A percentile compares a stretch with the other conserved stretches of the same genome.
Conservation (phyloP, 1,139 yeast genomes). For the Sugiyamaella castrensis region DNA sequence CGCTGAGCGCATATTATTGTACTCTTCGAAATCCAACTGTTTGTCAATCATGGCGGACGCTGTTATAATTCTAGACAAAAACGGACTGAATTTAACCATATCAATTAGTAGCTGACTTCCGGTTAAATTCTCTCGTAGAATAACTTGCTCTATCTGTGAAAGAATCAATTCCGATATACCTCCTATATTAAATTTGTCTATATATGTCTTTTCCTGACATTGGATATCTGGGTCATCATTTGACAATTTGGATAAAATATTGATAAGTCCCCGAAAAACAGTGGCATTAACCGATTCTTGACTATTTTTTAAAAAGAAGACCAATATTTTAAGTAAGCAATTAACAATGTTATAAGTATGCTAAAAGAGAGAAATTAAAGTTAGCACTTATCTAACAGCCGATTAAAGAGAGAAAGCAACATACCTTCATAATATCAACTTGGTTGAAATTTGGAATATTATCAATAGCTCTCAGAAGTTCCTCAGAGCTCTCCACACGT, state of each 20-base stretch:
- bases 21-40: constrained; percentile 28
- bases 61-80: constrained; percentile 30
- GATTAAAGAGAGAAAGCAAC: neutral
- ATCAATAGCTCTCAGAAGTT: neutral
- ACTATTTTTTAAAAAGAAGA: neutral
- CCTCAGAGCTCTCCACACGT: too few species aligned
- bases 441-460: constrained; percentile 5
- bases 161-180: constrained; percentile 2
- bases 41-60: constrained; percentile 33
- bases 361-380: neutral
- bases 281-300: neutral
- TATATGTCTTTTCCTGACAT: constrained; percentile 3
- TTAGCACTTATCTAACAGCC: too few species aligned
- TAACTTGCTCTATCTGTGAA: constrained; percentile 5
- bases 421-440: constrained; percentile 5
- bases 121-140: neutral
- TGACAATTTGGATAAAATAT: neutral
- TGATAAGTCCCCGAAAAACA: constrained; percentile 3
- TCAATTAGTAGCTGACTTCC: constrained; percentile 3
- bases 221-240: neutral
- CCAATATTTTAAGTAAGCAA: constrained; percentile 3
- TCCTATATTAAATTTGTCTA: constrained; percentile 1
- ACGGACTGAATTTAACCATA: constrained; percentile 1
- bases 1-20: constrained; percentile 21
- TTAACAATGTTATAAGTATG: constrained; percentile 4